phyloP scores from a whole-genome alignment of 1,139 yeast genomes.

The Blastobotrys indianensis region DNA sequence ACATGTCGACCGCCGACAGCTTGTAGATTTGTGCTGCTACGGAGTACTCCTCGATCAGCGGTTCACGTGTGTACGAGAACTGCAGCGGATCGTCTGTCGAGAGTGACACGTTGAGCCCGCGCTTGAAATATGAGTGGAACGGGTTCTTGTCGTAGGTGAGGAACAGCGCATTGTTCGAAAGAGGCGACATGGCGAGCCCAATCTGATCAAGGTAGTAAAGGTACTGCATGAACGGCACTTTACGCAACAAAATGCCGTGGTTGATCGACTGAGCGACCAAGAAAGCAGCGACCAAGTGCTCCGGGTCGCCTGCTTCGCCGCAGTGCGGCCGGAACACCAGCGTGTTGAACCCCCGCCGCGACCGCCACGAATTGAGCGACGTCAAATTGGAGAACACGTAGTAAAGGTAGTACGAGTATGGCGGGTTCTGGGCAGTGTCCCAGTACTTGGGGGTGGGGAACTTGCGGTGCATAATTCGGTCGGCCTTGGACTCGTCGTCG shows the following conservation, averaged over 20 bases:
- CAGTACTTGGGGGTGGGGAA: conserved; percentile 80
- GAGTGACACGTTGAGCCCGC: conserved; percentile 88
- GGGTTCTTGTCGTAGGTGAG: conserved; percentile 94
- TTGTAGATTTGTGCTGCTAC: conserved; percentile 97
- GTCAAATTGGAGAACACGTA: conserved; percentile 82
- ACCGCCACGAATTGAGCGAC: conserved; percentile 78
- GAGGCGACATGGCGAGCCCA: conserved; percentile 98
- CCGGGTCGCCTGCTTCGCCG: conserved; percentile 99
- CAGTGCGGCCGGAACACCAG: conserved; percentile 94
- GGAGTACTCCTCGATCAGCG: conserved; percentile 94
- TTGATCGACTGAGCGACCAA: conserved; percentile 87
- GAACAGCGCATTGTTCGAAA: conserved; percentile 92
- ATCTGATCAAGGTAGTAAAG: conserved; percentile 88
- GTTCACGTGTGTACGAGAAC: conserved; percentile 93
- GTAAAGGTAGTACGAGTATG: conserved; percentile 93
- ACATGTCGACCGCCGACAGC: conserved; percentile 90
- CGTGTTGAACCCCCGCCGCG: conserved; percentile 69
- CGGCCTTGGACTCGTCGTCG: conserved; percentile 93
- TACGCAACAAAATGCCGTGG: conserved; percentile 89
- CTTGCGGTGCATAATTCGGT: conserved; percentile 70
- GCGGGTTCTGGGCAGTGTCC: conserved; percentile 78
- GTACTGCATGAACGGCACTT: conserved; percentile 91
- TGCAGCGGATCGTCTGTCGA: conserved; percentile 94
- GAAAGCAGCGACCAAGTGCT: conserved; percentile 86
- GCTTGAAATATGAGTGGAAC: conserved; percentile 78